Evolutionary conservation across 108 stramenopile species (phyloP).

Genomic region (Skeletonema menzelii): DNA sequence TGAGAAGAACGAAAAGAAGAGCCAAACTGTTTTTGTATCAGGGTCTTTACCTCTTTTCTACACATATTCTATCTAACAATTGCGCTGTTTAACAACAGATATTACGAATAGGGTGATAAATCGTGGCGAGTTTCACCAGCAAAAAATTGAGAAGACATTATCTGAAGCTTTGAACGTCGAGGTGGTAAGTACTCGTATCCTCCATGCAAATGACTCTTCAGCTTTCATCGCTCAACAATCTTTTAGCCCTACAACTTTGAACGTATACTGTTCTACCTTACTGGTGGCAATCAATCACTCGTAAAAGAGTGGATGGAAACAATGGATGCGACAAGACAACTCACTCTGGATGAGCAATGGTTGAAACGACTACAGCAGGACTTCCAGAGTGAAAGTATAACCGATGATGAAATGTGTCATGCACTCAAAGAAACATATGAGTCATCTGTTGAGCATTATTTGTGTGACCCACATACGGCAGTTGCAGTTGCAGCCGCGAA

Average conservation of each 20-base stretch:
- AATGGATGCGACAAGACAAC: conserved; percentile 52
- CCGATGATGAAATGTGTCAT: conserved; percentile 78
- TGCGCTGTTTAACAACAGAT: conserved; percentile 16
- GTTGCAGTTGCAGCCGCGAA: conserved; percentile 79
- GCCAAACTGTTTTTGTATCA: neutral
- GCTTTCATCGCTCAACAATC: neutral
- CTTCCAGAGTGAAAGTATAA: conserved; percentile 72
- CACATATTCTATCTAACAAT: neutral
- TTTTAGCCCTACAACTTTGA: conserved; percentile 86
- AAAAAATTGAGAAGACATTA: conserved; percentile 71
- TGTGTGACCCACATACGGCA: conserved; percentile 86
- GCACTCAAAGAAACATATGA: conserved; percentile 41
- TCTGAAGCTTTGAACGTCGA: conserved; percentile 92
- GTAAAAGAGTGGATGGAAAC: conserved; percentile 64
- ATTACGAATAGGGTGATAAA: conserved; percentile 64
- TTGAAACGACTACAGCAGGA: conserved; percentile 49
- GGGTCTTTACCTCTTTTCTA: neutral
- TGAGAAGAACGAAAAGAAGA: neutral
- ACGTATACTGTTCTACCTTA: conserved; percentile 78
- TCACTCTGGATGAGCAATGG: conserved; percentile 43
- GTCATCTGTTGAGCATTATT: conserved; percentile 32
- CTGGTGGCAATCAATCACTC: conserved; percentile 44
- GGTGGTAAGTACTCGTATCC: conserved; percentile 45
- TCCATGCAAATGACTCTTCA: neutral
- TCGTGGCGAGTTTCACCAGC: conserved; percentile 57